Conservation (phyloP, 768 basidiomycete species). For the Agrocybe pediades region DNA sequence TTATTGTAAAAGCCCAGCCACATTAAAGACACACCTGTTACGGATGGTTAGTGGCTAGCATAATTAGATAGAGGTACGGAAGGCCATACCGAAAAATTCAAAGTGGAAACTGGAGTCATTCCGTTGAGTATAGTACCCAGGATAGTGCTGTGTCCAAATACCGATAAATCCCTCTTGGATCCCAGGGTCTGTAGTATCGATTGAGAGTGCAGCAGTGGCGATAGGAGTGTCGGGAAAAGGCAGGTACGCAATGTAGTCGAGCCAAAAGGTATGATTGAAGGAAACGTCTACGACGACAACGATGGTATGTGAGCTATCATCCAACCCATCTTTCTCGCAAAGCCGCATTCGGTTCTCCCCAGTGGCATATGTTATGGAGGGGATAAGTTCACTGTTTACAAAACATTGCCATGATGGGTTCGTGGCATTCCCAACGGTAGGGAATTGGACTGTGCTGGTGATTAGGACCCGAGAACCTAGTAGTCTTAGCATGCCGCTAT, state of each 20-base stretch:
- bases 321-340: constrained; percentile 7
- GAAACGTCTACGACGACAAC: constrained; percentile 20
- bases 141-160: constrained; percentile 16
- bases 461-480: not conserved
- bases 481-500: no score
- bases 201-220: constrained; percentile 12
- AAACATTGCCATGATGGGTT: constrained; percentile 18
- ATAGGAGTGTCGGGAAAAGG: constrained; percentile 19
- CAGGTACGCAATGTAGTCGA: constrained; percentile 26
- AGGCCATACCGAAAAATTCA: constrained; percentile 28
- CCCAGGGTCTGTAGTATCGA: constrained; percentile 17
- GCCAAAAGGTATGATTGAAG: constrained; percentile 27
- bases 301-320: constrained; percentile 22
- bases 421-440: not conserved
- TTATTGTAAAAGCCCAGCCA: constrained; percentile 23
- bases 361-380: not conserved
- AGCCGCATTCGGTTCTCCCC: constrained; percentile 3
- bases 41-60: not conserved
- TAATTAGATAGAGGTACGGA: not conserved
- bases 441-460: not conserved
- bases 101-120: constrained; percentile 22
- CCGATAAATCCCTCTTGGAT: constrained; percentile 23
- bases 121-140: constrained; percentile 9
- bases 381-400: constrained; percentile 12
- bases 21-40: constrained; percentile 27